Conservation (phyloP, 2,329 filamentous ascomycete species). For the Talaromyces sp. region DNA sequence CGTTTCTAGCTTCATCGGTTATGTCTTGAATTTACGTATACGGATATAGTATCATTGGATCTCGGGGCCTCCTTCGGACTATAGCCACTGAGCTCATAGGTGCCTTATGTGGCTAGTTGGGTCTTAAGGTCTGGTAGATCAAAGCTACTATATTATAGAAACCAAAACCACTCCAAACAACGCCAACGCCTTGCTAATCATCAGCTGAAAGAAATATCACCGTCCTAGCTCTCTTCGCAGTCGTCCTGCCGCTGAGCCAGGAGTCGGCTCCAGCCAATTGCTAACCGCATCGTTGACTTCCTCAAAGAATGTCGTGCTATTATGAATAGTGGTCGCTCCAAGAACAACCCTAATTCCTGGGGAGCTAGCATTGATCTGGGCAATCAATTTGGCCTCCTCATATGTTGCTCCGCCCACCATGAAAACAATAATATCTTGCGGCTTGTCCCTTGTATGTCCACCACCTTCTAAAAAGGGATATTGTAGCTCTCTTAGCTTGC, state of each 20-base stretch:
- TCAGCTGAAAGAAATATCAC: constrained; percentile 29
- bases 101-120: not conserved
- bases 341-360: constrained; percentile 87
- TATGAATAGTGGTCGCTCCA: constrained; percentile 84
- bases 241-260: constrained; percentile 61
- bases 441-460: constrained; percentile 85
- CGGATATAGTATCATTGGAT: too few relatives aligned
- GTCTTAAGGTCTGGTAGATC: not conserved
- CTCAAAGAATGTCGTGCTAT: constrained; percentile 81
- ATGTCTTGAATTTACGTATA: not conserved
- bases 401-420: constrained; percentile 93
- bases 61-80: too few relatives aligned
- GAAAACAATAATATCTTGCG: constrained; percentile 93
- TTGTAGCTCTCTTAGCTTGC: constrained; percentile 76
- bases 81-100: not conserved
- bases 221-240: constrained; percentile 62
- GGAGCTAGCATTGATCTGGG: constrained; percentile 87
- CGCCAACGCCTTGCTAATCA: constrained; percentile 14
- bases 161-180: not conserved
- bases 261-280: constrained; percentile 73
- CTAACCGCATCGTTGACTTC: constrained; percentile 87
- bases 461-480: constrained; percentile 93
- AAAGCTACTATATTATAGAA: not conserved
- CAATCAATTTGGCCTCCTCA: constrained; percentile 93
- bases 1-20: not conserved